Conservation (phyloP, 2,329 filamentous ascomycete genomes). For the Ustulina deusta region DNA sequence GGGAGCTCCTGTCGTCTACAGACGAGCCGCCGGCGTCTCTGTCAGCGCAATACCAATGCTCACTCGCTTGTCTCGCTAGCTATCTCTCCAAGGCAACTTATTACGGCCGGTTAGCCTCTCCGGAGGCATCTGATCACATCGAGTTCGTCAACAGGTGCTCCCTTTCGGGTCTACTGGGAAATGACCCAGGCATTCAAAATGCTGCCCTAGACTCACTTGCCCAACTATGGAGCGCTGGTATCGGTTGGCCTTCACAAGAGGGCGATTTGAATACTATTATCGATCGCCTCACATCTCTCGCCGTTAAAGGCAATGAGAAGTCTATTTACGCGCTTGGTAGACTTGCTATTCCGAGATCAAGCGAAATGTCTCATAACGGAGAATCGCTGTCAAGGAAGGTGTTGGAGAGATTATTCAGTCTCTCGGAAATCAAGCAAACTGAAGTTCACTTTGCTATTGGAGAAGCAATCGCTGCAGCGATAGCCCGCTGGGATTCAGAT, state of each 20-base stretch:
- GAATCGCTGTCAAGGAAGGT: conserved; percentile 64
- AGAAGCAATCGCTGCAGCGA: conserved; percentile 83
- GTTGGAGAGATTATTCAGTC: conserved; percentile 74
- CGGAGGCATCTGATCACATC: conserved; percentile 42
- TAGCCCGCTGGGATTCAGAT: conserved; percentile 85
- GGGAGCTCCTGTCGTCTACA: conserved; percentile 44
- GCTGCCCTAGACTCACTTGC: conserved; percentile 49
- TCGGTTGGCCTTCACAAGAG: conserved; percentile 46
- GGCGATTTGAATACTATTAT: conserved; percentile 71
- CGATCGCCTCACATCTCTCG: conserved; percentile 77
- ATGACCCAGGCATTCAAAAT: conserved; percentile 44
- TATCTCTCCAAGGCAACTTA: conserved; percentile 47
- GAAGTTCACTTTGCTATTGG: conserved; percentile 93
- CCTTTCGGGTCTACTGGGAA: conserved; percentile 36
- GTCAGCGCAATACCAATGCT: conserved; percentile 51
- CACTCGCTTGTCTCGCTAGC: conserved; percentile 46
- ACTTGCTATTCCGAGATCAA: conserved; percentile 69
- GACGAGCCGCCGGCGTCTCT: conserved; percentile 45
- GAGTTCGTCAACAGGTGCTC: conserved; percentile 44
- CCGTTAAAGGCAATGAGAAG: conserved; percentile 71
- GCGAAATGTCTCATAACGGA: conserved; percentile 54
- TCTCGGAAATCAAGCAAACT: conserved; percentile 86
- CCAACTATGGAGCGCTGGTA: conserved; percentile 51
- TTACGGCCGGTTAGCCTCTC: conserved; percentile 42
- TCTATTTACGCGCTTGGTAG: conserved; percentile 85